Percentiles rank a stretch among this genome's conserved stretches.
phyloP scores from a whole-genome alignment of 164 flowering plant genomes.

The Dillenia turbinata region DNA sequence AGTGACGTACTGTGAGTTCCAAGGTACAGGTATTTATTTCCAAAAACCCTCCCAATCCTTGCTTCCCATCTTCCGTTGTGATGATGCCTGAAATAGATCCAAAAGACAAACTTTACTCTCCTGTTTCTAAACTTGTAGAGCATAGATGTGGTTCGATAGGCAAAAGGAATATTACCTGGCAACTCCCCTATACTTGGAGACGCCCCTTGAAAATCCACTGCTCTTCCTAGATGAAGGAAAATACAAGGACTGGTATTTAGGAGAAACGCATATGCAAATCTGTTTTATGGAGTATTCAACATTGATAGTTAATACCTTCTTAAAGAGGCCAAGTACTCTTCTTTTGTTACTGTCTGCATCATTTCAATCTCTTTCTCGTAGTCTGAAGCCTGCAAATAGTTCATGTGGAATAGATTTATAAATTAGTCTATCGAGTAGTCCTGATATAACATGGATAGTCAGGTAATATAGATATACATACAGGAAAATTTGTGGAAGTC shows the following conservation, averaged over 20 bases:
- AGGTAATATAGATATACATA: background rate
- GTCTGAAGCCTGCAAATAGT: constrained; percentile 29
- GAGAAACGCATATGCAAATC: background rate
- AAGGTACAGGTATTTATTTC: constrained; percentile 49
- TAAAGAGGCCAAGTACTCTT: constrained; percentile 53
- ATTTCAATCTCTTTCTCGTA: constrained; percentile 45
- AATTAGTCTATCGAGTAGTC: background rate
- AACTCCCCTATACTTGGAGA: constrained; percentile 54
- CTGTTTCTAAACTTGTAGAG: no score
- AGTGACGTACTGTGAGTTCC: constrained; percentile 37
- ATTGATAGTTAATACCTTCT: constrained; percentile 33
- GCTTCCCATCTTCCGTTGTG: constrained; percentile 64
- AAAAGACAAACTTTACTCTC: no score
- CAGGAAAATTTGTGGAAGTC: constrained; percentile 33
- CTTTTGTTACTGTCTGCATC: constrained; percentile 49
- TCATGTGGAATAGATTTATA: background rate
- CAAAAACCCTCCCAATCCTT: constrained; percentile 49
- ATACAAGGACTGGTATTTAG: background rate
- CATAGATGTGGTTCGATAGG: no score
- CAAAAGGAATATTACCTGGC: constrained; percentile 24
- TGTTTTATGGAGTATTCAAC: background rate
- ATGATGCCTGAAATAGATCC: constrained; percentile 37
- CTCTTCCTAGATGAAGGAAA: constrained; percentile 28
- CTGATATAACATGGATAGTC: background rate
- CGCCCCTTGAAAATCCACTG: constrained; percentile 61